These are phyloP conservation scores for Ustilago sp. DNA, from an alignment of 1,284 basidiomycete genomes.

Conservation along the genomic window DNA sequence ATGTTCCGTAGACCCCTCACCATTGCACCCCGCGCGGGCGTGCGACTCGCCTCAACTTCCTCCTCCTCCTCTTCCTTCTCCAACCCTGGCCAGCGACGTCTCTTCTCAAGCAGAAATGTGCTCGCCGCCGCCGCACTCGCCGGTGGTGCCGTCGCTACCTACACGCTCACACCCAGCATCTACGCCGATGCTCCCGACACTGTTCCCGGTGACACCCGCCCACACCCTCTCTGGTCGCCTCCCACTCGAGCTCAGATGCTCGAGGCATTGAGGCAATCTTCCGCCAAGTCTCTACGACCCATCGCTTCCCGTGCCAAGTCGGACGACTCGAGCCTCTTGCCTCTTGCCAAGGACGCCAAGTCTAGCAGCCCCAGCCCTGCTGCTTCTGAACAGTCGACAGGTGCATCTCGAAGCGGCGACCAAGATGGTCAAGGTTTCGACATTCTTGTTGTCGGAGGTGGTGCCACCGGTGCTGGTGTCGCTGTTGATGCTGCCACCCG, in stretches of 20 bases:
- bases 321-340: conserved; percentile 51
- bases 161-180: conserved; percentile 30
- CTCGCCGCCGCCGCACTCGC: conserved; percentile 34
- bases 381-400: conserved; percentile 45
- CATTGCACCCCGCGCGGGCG: conserved; percentile 31
- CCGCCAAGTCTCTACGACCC: conserved; percentile 58
- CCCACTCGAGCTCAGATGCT: conserved; percentile 68
- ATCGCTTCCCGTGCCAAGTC: conserved; percentile 44
- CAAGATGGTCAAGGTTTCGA: conserved; percentile 71
- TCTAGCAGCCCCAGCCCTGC: conserved; percentile 63
- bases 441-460: conserved; percentile 86
- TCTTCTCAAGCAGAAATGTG: conserved; percentile 24
- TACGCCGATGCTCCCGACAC: conserved; percentile 51
- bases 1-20: conserved; percentile 50
- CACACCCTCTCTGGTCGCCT: conserved; percentile 65
- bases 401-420: conserved; percentile 37
- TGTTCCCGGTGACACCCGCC: conserved; percentile 58
- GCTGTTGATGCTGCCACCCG: conserved; percentile 93
- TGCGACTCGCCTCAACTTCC: conserved; percentile 47
- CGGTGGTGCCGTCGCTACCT: conserved; percentile 43
- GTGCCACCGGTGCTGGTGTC: conserved; percentile 93
- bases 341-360: conserved; percentile 48
- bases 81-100: conserved; percentile 23
- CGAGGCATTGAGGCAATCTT: conserved; percentile 65
- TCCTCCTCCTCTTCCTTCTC: conserved; percentile 31